Conservation (phyloP, 2,329 filamentous ascomycete species). For the Didymella exigua region DNA sequence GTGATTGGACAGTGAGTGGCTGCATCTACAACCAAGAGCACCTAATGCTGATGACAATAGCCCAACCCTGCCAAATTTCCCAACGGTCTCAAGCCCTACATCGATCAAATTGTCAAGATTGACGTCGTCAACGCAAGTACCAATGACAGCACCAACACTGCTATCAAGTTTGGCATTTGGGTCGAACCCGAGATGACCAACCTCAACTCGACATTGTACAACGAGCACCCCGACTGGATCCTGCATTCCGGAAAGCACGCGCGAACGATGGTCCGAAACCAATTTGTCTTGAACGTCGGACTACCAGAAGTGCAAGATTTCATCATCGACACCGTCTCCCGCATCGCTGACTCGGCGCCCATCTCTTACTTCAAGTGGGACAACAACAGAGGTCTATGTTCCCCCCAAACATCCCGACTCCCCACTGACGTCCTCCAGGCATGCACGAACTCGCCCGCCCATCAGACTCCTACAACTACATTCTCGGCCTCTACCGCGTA, state of each 20-base stretch:
- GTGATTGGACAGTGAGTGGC: constrained; percentile 60
- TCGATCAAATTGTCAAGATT: constrained; percentile 58
- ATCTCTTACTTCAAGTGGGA: constrained; percentile 72
- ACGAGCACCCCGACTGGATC: constrained; percentile 68
- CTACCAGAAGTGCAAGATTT: constrained; percentile 67
- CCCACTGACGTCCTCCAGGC: not conserved
- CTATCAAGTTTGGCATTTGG: constrained; percentile 68
- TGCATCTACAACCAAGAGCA: too few species aligned
- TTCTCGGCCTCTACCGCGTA: constrained; percentile 67
- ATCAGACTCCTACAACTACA: constrained; percentile 63
- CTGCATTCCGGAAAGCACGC: constrained; percentile 63
- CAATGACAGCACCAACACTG: constrained; percentile 44
- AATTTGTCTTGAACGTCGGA: constrained; percentile 67
- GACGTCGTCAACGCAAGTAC: constrained; percentile 50
- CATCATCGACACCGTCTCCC: constrained; percentile 62
- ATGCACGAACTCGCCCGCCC: constrained; percentile 66
- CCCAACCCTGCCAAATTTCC: constrained; percentile 65
- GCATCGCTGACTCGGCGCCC: constrained; percentile 59
- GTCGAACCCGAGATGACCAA: constrained; percentile 73
- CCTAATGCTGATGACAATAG: not conserved
- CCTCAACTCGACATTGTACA: constrained; percentile 65
- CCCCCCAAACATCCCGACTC: not conserved
- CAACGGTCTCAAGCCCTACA: constrained; percentile 59
- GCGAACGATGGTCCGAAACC: constrained; percentile 61
- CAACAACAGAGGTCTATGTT: constrained; percentile 61